These are phyloP conservation scores for Colletotrichum melonis DNA, from an alignment of 2,329 filamentous ascomycete species.

Conservation along the genomic window DNA sequence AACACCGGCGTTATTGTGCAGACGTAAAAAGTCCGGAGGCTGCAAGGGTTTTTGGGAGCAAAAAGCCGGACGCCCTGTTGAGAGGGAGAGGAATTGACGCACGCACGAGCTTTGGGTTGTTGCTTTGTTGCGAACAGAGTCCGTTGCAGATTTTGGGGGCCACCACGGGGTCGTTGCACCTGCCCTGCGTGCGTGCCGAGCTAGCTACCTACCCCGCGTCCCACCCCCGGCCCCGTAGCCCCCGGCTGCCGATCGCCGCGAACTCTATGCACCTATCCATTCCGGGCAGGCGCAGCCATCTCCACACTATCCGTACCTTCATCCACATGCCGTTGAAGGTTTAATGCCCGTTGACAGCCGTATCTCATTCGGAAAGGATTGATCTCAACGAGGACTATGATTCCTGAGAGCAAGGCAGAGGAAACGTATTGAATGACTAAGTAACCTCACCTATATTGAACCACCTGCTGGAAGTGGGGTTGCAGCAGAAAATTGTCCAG, in stretches of 20 bases:
- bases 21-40: background rate
- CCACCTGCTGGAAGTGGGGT: background rate
- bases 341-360: background rate
- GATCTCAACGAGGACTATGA: background rate
- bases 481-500: background rate
- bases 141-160: constrained; percentile 19
- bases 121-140: background rate
- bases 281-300: background rate
- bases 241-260: constrained; percentile 22
- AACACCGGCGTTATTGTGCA: background rate
- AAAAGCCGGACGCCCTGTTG: background rate
- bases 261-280: constrained; percentile 20
- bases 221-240: constrained; percentile 12
- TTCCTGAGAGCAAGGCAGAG: background rate
- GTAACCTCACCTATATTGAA: background rate
- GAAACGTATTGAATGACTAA: background rate
- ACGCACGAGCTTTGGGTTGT: constrained; percentile 18
- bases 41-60: background rate
- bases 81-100: constrained; percentile 8
- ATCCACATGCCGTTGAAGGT: background rate
- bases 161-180: constrained; percentile 6
- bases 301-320: background rate
- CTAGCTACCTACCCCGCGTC: constrained; percentile 31
- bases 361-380: background rate
- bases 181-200: constrained; percentile 5